These are phyloP conservation scores for Rhipidocladum racemiflorum DNA, from an alignment of 176 grass and related monocot genomes.

Conservation along the genomic window DNA sequence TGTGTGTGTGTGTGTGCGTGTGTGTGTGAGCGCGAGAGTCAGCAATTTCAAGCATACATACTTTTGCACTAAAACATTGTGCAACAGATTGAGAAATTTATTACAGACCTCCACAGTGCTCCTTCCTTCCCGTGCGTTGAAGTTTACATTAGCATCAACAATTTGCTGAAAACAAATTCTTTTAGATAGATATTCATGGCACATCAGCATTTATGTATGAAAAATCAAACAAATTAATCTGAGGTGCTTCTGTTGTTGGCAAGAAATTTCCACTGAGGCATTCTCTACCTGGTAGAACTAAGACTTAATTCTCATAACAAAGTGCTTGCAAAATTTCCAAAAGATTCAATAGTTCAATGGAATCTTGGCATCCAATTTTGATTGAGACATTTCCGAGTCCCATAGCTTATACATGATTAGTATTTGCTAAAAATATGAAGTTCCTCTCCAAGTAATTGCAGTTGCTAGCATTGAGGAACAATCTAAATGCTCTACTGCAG, in stretches of 20 bases:
- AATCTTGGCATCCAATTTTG: neutral
- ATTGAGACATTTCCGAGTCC: neutral
- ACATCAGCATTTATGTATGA: neutral
- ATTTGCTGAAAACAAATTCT: slow-evolving; percentile 49
- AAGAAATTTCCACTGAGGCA: neutral
- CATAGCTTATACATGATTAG: neutral
- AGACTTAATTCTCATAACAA: neutral
- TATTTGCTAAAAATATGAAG: neutral
- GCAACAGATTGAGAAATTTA: neutral
- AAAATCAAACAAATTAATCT: slow-evolving; percentile 4
- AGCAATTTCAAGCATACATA: neutral
- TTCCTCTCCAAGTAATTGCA: neutral
- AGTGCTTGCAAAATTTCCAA: neutral
- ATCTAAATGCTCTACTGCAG: neutral
- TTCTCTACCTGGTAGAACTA: neutral
- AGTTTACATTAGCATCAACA: slow-evolving; percentile 85
- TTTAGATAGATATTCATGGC: neutral
- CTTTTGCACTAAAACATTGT: neutral
- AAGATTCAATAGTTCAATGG: neutral
- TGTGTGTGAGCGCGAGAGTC: no score
- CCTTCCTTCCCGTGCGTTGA: slow-evolving; percentile 88
- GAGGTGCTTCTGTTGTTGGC: neutral
- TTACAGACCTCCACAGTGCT: slow-evolving; percentile 74
- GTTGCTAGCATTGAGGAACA: neutral
- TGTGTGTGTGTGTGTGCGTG: neutral